Conservation (phyloP, 176 grass and related monocot genomes). For the Oryza rufipogon region DNA sequence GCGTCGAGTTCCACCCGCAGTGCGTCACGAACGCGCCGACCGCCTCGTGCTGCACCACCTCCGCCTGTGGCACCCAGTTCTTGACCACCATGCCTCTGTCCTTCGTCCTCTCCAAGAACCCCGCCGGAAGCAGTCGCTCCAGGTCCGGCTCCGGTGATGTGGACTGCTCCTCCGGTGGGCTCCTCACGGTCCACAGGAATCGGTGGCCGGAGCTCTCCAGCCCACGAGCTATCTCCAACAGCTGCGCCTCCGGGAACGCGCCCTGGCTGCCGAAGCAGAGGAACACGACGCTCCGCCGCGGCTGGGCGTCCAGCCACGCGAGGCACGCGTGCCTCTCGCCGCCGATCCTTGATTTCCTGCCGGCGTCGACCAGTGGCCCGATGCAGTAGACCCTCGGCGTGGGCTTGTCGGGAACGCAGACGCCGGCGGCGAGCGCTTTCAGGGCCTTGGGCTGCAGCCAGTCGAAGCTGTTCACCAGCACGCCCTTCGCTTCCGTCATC, state of each 20-base stretch:
- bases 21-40: conserved; percentile 60
- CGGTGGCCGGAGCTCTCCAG: conserved; percentile 60
- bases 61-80: conserved; percentile 63
- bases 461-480: conserved; percentile 62
- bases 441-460: conserved; percentile 46
- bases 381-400: conserved; percentile 53
- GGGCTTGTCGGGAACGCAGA: conserved; percentile 42
- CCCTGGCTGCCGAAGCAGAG: conserved; percentile 82
- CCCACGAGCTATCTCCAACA: conserved; percentile 54
- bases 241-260: conserved; percentile 46
- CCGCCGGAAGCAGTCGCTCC: conserved; percentile 50
- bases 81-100: conserved; percentile 54
- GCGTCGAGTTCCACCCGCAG: conserved; percentile 57
- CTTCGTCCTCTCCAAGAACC: conserved; percentile 63
- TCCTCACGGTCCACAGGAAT: conserved; percentile 61
- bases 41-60: conserved; percentile 56
- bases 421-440: conserved; percentile 23
- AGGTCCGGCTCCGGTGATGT: conserved; percentile 46
- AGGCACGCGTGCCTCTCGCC: conserved; percentile 50
- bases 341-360: not conserved
- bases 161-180: conserved; percentile 23
- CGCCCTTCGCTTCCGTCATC: conserved; percentile 39
- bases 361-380: conserved; percentile 47
- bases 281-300: conserved; percentile 57
- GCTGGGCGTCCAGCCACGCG: conserved; percentile 68